These are phyloP conservation scores for Intubia oerlemansii DNA, from an alignment of 2,329 filamentous ascomycete genomes.

Conservation along the genomic window DNA sequence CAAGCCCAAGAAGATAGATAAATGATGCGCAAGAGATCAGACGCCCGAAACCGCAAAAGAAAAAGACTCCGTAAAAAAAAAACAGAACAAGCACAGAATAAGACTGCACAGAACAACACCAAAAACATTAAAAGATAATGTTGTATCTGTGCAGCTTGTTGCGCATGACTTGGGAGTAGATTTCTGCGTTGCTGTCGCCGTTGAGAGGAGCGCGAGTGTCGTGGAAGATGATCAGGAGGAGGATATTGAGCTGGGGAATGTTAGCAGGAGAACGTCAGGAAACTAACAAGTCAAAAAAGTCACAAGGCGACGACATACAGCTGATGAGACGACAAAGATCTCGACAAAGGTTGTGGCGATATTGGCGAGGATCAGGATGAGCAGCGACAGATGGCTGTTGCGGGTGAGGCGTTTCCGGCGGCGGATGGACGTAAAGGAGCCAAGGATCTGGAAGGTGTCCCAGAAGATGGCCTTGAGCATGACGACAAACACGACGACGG, in stretches of 20 bases:
- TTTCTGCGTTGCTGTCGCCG: constrained; percentile 4
- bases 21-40: no score
- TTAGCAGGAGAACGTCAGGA: neutral
- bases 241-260: constrained; percentile 3
- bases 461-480: constrained; percentile 1
- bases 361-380: neutral
- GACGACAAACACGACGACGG: constrained; percentile 1
- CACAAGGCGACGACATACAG: neutral
- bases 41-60: no score
- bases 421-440: neutral
- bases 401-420: constrained; percentile 1
- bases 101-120: no score
- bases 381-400: neutral
- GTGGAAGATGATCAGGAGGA: constrained; percentile 3
- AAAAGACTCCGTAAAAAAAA: no score
- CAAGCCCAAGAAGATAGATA: no score
- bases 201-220: constrained; percentile 1
- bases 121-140: constrained; percentile 2
- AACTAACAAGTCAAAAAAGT: neutral
- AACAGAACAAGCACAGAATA: neutral
- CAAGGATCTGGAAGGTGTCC: constrained; percentile 1
- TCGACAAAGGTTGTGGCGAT: neutral
- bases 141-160: constrained; percentile 4
- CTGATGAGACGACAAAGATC: constrained; percentile 1
- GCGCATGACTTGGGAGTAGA: constrained; percentile 6